Evolutionary conservation across 1,284 basidiomycete genomes (phyloP).

Genomic region (Moesziomyces sp.): DNA sequence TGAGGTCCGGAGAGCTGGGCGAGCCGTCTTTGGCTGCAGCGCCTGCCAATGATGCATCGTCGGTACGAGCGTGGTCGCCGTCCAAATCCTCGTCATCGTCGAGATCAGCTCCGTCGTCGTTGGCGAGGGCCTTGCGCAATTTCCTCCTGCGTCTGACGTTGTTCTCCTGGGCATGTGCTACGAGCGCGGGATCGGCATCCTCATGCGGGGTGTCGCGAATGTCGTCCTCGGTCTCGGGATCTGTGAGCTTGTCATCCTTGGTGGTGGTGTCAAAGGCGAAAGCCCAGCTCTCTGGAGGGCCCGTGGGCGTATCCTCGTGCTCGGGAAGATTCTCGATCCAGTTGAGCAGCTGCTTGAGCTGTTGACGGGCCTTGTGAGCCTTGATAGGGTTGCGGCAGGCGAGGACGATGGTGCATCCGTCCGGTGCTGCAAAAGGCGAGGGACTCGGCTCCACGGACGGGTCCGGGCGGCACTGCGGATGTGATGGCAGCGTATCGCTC

Average conservation of each 20-base stretch:
- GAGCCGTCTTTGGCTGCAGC: neutral
- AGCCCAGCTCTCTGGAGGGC: constrained; percentile 49
- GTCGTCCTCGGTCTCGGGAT: constrained; percentile 40
- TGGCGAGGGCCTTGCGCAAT: constrained; percentile 40
- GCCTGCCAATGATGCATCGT: neutral
- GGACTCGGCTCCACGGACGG: constrained; percentile 28
- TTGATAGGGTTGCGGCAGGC: constrained; percentile 67
- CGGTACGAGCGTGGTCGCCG: constrained; percentile 9
- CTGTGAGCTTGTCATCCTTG: constrained; percentile 47
- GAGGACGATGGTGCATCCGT: constrained; percentile 65
- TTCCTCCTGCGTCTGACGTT: constrained; percentile 43
- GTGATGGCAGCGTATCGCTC: constrained; percentile 51
- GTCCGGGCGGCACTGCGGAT: constrained; percentile 33
- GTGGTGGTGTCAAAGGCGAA: constrained; percentile 34
- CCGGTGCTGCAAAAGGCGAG: constrained; percentile 62
- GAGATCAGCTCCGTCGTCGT: constrained; percentile 18
- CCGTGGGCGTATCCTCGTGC: constrained; percentile 49
- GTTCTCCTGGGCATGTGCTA: constrained; percentile 47
- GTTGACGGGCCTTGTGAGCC: constrained; percentile 59
- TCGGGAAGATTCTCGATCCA: constrained; percentile 58
- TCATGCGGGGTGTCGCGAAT: constrained; percentile 52
- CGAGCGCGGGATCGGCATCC: constrained; percentile 53
- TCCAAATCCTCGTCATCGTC: constrained; percentile 6
- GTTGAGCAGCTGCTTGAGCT: constrained; percentile 55
- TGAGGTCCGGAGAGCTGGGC: constrained; percentile 29